Evolutionary conservation across 2,329 filamentous ascomycete species (phyloP), one percentile per base, ranked within the genome.

Genomic region (Fusarium guadeloupense): DNA sequence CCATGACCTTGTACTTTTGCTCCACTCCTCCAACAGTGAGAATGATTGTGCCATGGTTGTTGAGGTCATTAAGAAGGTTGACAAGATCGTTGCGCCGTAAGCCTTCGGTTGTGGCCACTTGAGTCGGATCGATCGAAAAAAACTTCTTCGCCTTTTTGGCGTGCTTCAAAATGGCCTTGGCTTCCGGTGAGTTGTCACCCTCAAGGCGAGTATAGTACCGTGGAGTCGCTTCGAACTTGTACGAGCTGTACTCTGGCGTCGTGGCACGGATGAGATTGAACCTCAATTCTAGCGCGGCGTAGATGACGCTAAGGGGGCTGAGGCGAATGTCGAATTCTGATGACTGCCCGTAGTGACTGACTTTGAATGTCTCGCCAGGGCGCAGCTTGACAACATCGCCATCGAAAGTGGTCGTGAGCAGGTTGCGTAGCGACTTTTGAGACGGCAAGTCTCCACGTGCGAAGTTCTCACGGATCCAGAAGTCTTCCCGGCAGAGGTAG

Each of bases 391-490:
- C 43, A 13, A 64, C 64, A 6, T 75, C 68, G 0, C 69, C 62
- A 21, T 74, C 72, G 51, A 87, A 85, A 8, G 88, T 77, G 3
- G 86, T 78, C 7, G 77, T 67, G 4, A 89, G 70, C 1, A 88
- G 72, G 0, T 70, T 67, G 5, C 71, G 72, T 1, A 89, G 70
- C 1, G 83, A 84, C 9, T 74, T 68, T 1, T 73, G 74, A 4
- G 85, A 85, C 0, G 86, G 85, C 1, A 88, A 72, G 54, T 88
- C 85, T 1, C 85, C 83, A 8, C 85, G 78, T 1, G 84, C 81
- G 67, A 88, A 87, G 58, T 83, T 81, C 59, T 89, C 85, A 10
- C 81, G 79, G 13, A 86, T 68, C 67, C 85, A 82, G 35, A 86
- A 82, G 59, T 88, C 85, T 35, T 84, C 80, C 0, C 77, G 78